Conservation (phyloP, 2,329 filamentous ascomycete species). For the Xylariales sp. region DNA sequence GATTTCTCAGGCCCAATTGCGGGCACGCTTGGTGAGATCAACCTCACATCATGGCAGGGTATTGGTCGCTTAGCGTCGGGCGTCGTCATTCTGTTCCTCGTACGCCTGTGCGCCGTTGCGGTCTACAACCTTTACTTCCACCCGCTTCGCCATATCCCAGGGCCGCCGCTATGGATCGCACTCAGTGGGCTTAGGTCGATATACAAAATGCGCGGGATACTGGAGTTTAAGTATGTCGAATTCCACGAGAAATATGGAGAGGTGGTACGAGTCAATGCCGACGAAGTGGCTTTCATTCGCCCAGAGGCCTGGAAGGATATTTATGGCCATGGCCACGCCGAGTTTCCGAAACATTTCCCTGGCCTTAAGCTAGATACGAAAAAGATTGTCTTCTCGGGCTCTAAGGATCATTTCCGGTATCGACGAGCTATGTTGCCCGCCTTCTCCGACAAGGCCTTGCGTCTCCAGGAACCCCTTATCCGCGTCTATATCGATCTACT, state of each 20-base stretch:
- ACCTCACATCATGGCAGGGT: slow-evolving; percentile 33
- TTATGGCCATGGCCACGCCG: slow-evolving; percentile 50
- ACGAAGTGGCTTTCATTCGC: slow-evolving; percentile 54
- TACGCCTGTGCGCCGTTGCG: slow-evolving; percentile 28
- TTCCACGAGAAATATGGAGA: slow-evolving; percentile 46
- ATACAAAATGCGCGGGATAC: slow-evolving; percentile 34
- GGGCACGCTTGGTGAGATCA: slow-evolving; percentile 21
- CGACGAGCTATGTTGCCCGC: slow-evolving; percentile 63
- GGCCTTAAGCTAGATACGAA: slow-evolving; percentile 42
- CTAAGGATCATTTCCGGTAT: slow-evolving; percentile 59
- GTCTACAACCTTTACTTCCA: slow-evolving; percentile 50
- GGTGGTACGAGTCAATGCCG: slow-evolving; percentile 54
- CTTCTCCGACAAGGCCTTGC: slow-evolving; percentile 54
- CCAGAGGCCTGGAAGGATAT: slow-evolving; percentile 55
- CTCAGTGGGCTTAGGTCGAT: slow-evolving; percentile 38
- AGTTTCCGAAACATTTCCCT: slow-evolving; percentile 46
- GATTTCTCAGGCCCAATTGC: slow-evolving; percentile 27
- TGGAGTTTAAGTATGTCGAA: slow-evolving; percentile 34
- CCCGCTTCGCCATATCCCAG: slow-evolving; percentile 46
- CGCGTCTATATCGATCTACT: slow-evolving; percentile 49
- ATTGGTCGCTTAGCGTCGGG: slow-evolving; percentile 22
- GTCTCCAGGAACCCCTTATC: slow-evolving; percentile 52
- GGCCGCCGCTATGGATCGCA: slow-evolving; percentile 45
- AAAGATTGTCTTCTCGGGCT: slow-evolving; percentile 44
- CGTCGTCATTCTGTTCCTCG: slow-evolving; percentile 24